These are phyloP conservation scores for Ceratocystis huliohia DNA, from an alignment of 2,329 filamentous ascomycete species.

Conservation along the genomic window DNA sequence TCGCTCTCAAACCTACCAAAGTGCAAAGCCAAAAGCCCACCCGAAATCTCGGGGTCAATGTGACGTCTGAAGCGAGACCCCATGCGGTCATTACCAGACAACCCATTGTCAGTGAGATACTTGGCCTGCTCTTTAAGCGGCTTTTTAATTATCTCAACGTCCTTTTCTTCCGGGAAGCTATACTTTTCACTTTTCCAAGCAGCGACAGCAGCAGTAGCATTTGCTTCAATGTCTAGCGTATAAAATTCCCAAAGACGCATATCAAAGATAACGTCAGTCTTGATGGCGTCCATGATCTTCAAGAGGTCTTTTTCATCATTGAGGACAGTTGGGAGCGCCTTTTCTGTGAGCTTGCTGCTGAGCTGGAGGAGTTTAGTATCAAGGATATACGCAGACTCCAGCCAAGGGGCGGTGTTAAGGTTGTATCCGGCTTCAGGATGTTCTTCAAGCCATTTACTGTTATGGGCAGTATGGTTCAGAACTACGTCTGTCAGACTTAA, in stretches of 20 bases:
- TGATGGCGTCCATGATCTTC: slow-evolving; percentile 72
- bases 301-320: slow-evolving; percentile 59
- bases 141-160: slow-evolving; percentile 21
- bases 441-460: slow-evolving; percentile 84
- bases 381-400: slow-evolving; percentile 50
- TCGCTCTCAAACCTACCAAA: slow-evolving; percentile 39
- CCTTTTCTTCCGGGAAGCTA: slow-evolving; percentile 37
- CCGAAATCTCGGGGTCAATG: slow-evolving; percentile 56
- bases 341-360: slow-evolving; percentile 55
- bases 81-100: slow-evolving; percentile 59
- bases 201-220: slow-evolving; percentile 54
- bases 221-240: slow-evolving; percentile 62
- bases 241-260: slow-evolving; percentile 92
- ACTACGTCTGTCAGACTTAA: slow-evolving; percentile 91
- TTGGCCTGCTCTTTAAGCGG: slow-evolving; percentile 36
- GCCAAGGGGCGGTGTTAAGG: slow-evolving; percentile 71
- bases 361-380: slow-evolving; percentile 57
- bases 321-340: slow-evolving; percentile 66
- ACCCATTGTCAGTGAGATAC: slow-evolving; percentile 55
- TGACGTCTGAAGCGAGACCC: slow-evolving; percentile 65
- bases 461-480: slow-evolving; percentile 94
- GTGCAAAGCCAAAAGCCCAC: slow-evolving; percentile 30
- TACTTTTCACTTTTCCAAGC: slow-evolving; percentile 55
- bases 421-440: slow-evolving; percentile 97
- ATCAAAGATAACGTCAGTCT: slow-evolving; percentile 62